A percentile compares a stretch with the other conserved stretches of the same genome.
These are phyloP conservation scores for Paecilomyces sp. DNA, from an alignment of 2,329 filamentous ascomycete species.

Conservation along the genomic window DNA sequence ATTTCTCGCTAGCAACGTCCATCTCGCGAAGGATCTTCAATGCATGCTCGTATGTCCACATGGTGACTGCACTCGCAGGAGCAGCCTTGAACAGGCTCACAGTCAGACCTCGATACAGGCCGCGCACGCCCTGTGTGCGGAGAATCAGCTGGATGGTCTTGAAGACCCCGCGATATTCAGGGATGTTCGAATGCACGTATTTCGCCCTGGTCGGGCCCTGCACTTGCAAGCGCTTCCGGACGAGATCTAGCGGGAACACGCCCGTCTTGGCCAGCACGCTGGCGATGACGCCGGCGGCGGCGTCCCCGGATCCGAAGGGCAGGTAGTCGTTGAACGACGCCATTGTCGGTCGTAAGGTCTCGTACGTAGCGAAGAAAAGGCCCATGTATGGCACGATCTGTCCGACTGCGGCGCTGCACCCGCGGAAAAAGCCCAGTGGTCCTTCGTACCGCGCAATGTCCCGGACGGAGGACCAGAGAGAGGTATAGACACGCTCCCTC, in stretches of 20 bases:
- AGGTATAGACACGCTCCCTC: slow-evolving; percentile 67
- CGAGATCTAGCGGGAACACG: slow-evolving; percentile 88
- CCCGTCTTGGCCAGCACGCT: slow-evolving; percentile 78
- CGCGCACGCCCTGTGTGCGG: slow-evolving; percentile 64
- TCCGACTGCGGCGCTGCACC: slow-evolving; percentile 68
- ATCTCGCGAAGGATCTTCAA: slow-evolving; percentile 52
- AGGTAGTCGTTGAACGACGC: slow-evolving; percentile 36
- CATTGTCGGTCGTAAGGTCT: slow-evolving; percentile 60
- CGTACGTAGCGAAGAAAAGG: slow-evolving; percentile 87
- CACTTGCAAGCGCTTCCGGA: slow-evolving; percentile 88
- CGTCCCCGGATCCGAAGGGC: slow-evolving; percentile 73
- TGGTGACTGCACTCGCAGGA: slow-evolving; percentile 83
- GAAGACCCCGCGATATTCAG: slow-evolving; percentile 66
- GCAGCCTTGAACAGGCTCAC: slow-evolving; percentile 90
- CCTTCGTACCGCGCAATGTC: slow-evolving; percentile 76
- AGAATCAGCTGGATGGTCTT: slow-evolving; percentile 63
- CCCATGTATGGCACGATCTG: slow-evolving; percentile 98
- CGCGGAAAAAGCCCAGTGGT: slow-evolving; percentile 73
- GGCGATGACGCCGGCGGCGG: slow-evolving; percentile 70
- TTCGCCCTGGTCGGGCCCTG: slow-evolving; percentile 75
- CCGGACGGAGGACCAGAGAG: slow-evolving; percentile 59
- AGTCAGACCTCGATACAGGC: slow-evolving; percentile 78
- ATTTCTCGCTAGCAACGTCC: slow-evolving; percentile 3
- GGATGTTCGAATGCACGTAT: slow-evolving; percentile 84
- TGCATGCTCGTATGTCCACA: slow-evolving; percentile 86